Base-by-base conservation (phyloP, 352 stramenopile species). In the Globisporangium heterothallicum region DNA sequence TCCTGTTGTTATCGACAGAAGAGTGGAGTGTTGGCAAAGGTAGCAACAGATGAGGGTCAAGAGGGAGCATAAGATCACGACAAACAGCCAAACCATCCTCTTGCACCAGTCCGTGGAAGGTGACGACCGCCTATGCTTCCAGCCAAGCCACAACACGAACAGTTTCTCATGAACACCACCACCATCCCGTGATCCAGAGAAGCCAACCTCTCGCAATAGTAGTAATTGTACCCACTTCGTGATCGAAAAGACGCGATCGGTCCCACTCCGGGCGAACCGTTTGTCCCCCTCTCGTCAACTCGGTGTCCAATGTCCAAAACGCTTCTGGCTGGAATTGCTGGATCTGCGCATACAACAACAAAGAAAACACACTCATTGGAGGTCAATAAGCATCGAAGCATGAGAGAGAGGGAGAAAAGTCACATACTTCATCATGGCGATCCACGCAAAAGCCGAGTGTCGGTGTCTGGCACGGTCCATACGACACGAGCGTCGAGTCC, bases 371-470 rank as follows among this genome's bases (percentile, higher is more conserved):
- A 38, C 32, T 38, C 32, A 6, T 34, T 5, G 12, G 6, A 2
- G 2, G 2, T 8, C 6, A n/a, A n/a, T n/a, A n/a, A n/a, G n/a
- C n/a, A n/a, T n/a, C n/a, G n/a, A n/a, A n/a, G n/a, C n/a, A n/a
- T n/a, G n/a, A n/a, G n/a, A n/a, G n/a, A n/a, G n/a, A n/a, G n/a
- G n/a, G n/a, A n/a, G n/a, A n/a, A n/a, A n/a, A n/a, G n/a, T n/a
- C n/a, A 44, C 35, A 16, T 48, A 64, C 57, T 41, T 90, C 68
- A 53, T 95, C 68, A 53, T 93, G 81, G 1, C 88, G 67, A 59
- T 95, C 72, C 6, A 96, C 88, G 59, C 76, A 92, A 61, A 96
- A 97, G 8, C 85, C 82, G 12, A 96, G 66, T 1, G 86, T 96
- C 19, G 84, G 86, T 10, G 84, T 96, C 58, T 95, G 86, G 62